These are phyloP conservation scores for Penicillium sp. DNA, from an alignment of 2,329 filamentous ascomycete genomes.

Conservation along the genomic window DNA sequence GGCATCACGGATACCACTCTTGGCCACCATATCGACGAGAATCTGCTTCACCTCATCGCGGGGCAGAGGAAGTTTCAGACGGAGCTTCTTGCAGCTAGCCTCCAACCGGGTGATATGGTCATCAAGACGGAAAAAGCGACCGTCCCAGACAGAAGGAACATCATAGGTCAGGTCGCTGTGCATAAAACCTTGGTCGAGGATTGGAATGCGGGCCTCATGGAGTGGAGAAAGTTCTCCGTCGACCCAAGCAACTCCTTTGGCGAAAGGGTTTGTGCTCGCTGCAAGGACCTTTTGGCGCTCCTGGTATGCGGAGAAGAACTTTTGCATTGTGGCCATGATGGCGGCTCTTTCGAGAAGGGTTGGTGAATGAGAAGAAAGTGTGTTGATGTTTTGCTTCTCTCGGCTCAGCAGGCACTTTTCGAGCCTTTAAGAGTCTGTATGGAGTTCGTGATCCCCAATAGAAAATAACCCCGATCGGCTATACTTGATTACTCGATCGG, in stretches of 20 bases:
- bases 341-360: no score
- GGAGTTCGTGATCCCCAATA: no score
- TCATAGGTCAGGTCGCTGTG: conserved; percentile 51
- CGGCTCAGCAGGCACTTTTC: no score
- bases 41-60: conserved; percentile 37
- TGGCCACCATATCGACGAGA: conserved; percentile 43
- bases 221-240: conserved; percentile 42
- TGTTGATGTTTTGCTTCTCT: no score
- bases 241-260: conserved; percentile 47
- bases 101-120: conserved; percentile 46
- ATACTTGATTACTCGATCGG: no score
- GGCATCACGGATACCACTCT: conserved; percentile 46
- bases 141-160: conserved; percentile 49
- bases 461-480: no score
- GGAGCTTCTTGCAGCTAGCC: conserved; percentile 44
- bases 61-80: conserved; percentile 41
- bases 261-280: conserved; percentile 36
- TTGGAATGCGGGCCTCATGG: conserved; percentile 45
- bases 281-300: conserved; percentile 29
- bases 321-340: conserved; percentile 6
- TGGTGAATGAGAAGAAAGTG: no score
- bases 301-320: conserved; percentile 23
- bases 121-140: conserved; percentile 49
- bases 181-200: conserved; percentile 50
- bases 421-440: no score